Evolutionary conservation across 768 basidiomycete species (phyloP), one percentile per base, ranked within the genome.

Genomic region (Podaxis sp.): DNA sequence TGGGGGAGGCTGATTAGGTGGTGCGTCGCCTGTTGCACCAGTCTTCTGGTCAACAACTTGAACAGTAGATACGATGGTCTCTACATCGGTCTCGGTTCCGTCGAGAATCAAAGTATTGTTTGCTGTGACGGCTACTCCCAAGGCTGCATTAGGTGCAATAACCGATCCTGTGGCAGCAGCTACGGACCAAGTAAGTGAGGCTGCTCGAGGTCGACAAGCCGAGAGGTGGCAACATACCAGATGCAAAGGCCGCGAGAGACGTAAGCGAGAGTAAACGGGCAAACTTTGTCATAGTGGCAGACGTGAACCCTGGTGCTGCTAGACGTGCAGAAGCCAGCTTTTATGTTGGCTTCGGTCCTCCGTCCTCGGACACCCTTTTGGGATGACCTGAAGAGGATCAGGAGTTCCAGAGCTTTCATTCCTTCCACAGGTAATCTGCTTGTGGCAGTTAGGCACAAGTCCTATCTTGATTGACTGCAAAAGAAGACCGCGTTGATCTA

Each of bases 11-110:
- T 70, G 69, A 59, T 77, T 65, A 0, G 79, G 79, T 0, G 64
- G 68, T 1, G 67, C 61, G 35, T 68, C 67, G 32, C 64, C 64
- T 1, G 62, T 61, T 0, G 75, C 74, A 3, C 76, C 73, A 2
- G 67, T 59, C 62, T 79, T 80, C 67, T 79, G 79, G 65, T 77
- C 68, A 32, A 81, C 75, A 23, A 69, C 62, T 5, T 55, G 14
- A 11, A 65, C 72, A 2, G 77, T 78, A 23, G 72, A 68, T 1
- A 57, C 71, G 63, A 81, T 81, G 46, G 69, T 69, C 4, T 65
- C 64, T 10, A 64, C 36, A 57, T 79, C 74, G 4, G 78, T 78
- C 14, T 63, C 47, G 2, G 73, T 71, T 1, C 64, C 66, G 37
- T 64, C 60, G 18, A 69, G 57, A 51, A 66, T 62, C 13, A 72